Conservation (phyloP, 495 filamentous ascomycete species). For the Penicillium riverlandense region DNA sequence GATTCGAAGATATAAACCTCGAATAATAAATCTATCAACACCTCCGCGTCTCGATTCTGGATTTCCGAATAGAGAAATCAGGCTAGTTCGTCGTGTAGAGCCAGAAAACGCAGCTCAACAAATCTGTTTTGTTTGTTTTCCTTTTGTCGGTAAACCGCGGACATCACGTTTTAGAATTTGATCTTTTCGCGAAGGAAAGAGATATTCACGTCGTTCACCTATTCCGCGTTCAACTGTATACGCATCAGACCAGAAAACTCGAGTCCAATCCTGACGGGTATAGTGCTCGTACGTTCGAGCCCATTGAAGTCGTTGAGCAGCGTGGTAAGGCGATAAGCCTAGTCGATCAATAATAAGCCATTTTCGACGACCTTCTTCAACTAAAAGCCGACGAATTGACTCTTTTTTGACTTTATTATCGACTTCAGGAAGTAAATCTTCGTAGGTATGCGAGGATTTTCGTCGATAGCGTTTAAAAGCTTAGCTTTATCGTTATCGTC, state of each 20-base stretch:
- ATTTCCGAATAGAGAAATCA: conserved; percentile 1
- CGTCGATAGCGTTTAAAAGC: conserved; percentile 2
- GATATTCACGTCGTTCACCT: background rate
- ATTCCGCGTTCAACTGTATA: conserved; percentile 4
- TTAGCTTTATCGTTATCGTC: background rate
- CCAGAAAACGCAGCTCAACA: conserved; percentile 7
- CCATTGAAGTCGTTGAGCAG: conserved; percentile 2
- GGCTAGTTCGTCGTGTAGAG: conserved; percentile 1
- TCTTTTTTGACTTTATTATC: conserved; percentile 4
- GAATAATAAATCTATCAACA: conserved; percentile 1
- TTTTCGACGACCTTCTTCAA: conserved; percentile 3
- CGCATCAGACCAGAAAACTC: conserved; percentile 4
- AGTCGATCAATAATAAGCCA: conserved; percentile 1
- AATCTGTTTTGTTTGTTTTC: conserved; percentile 6
- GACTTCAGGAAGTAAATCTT: conserved; percentile 3
- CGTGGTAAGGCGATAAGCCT: conserved; percentile 1
- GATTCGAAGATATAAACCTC: background rate
- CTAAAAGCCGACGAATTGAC: background rate
- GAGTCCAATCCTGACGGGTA: conserved; percentile 2
- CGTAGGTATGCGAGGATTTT: background rate
- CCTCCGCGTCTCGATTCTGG: background rate
- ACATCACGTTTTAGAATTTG: too few relatives aligned
- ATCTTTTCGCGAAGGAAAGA: background rate
- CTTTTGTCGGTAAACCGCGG: background rate
- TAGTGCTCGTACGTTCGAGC: background rate